Evolutionary conservation across 192 early-diverging fungal species (phyloP), one percentile per base, ranked within the genome.

Genomic region (Chytriomyces confervae): DNA sequence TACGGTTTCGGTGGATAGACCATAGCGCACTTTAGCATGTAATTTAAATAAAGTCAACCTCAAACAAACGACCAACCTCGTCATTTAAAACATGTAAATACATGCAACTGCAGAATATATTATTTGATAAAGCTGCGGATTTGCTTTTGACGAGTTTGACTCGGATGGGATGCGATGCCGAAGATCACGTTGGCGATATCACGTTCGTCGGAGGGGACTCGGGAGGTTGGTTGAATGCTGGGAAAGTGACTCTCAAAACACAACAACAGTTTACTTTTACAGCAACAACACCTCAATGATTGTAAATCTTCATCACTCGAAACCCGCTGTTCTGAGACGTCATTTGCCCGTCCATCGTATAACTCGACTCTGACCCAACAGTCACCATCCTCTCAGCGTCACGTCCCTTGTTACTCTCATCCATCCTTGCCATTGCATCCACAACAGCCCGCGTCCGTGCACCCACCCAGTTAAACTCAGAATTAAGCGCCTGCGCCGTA

Each of bases 1-100:
- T 96, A 93, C 78, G 92, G 92, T 69, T 93, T 93, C 83, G 91
- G 91, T 77, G 90, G 91, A 75, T 92, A 91, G 69, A 46, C 36
- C 53, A 49, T 0, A 20, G 13, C 53, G 53, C 20, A 57, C 20
- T 57, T 57, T 57, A 57, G 20, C 20, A 20, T 57, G 53, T 57
- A 57, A 18, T 57, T 57, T 20, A 57, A 20, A 57, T 57, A 36
- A 36, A 36, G 36, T 36, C 36, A 36, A 36, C 1, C 36, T 36
- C 36, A 36, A 36, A 36, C 36, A 36, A 36, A 36, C 36, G 36
- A 36, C 36, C 36, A 36, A 36, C 24, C 24, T 0, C 24, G 24
- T 27, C 0, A 27, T 27, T 27, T 27, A 27, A 27, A 27, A 27
- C 24, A 27, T 27, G 24, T 27, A 0, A 27, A 27, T 27, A 27